A percentile compares a stretch with the other conserved stretches of the same genome.
Conservation (phyloP, 2,329 filamentous ascomycete genomes). For the Mollisiaceae sp. region DNA sequence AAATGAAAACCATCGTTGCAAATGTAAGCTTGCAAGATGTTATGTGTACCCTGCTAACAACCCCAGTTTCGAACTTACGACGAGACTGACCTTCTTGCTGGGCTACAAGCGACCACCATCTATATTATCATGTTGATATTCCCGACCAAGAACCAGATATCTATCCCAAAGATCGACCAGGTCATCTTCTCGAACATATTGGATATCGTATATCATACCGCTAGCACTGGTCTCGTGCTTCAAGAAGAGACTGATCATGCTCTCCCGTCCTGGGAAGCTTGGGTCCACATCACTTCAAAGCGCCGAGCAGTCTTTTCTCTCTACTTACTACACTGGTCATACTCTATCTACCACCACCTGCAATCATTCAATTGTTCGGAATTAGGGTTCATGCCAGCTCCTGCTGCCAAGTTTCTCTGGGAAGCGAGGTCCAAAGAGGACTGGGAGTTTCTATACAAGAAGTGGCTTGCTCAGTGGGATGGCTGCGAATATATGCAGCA, state of each 20-base stretch:
- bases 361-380: constrained; percentile 45
- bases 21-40: constrained; percentile 34
- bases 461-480: constrained; percentile 45
- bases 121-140: constrained; percentile 48
- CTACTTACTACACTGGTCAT: constrained; percentile 48
- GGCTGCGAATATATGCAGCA: constrained; percentile 40
- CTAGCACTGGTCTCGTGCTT: constrained; percentile 44
- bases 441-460: constrained; percentile 44
- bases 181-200: constrained; percentile 43
- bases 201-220: constrained; percentile 41
- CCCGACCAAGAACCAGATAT: constrained; percentile 38
- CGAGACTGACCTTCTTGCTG: constrained; percentile 43
- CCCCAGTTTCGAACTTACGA: constrained; percentile 43
- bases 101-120: constrained; percentile 46
- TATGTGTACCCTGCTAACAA: constrained; percentile 4
- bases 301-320: constrained; percentile 49
- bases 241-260: constrained; percentile 43
- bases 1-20: constrained; percentile 42
- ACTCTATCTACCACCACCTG: constrained; percentile 44
- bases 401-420: constrained; percentile 48
- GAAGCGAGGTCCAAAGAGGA: constrained; percentile 41
- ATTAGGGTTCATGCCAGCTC: constrained; percentile 47
- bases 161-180: constrained; percentile 33
- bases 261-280: constrained; percentile 45
- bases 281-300: constrained; percentile 60